Evolutionary conservation across 164 flowering plant genomes (phyloP).

Genomic region (Vitis rupestris): DNA sequence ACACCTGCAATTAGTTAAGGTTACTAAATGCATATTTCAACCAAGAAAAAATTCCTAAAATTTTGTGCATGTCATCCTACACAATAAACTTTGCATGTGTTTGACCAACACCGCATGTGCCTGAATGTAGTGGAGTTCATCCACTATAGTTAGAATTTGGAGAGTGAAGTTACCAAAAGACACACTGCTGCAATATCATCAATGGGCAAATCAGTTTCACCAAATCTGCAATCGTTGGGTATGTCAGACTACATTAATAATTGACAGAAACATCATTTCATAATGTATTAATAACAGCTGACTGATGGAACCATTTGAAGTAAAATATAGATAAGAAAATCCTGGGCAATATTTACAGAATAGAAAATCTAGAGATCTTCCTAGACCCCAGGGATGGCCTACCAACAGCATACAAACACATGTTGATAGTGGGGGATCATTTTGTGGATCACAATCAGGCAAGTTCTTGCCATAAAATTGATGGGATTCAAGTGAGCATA

Average conservation of each 20-base stretch:
- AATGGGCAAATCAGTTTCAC: constrained; percentile 81
- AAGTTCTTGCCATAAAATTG: no score
- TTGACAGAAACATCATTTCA: no score
- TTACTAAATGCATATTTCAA: constrained; percentile 3
- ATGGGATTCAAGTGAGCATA: neutral
- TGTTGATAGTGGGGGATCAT: no score
- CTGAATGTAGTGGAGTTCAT: neutral
- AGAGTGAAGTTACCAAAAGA: constrained; percentile 62
- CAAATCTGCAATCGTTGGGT: constrained; percentile 54
- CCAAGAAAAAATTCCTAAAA: neutral
- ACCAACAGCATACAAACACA: neutral
- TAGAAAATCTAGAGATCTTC: no score
- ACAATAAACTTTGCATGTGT: neutral
- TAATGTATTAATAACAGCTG: no score
- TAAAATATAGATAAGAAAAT: neutral
- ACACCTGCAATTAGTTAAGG: constrained; percentile 45
- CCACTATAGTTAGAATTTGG: no score
- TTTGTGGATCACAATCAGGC: no score
- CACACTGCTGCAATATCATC: constrained; percentile 97
- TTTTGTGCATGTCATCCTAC: neutral
- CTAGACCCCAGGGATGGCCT: neutral
- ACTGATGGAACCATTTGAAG: no score
- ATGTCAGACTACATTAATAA: neutral
- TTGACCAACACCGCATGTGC: neutral
- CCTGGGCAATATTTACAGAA: neutral